Evolutionary conservation across 148 eudicot species (phyloP).

Genomic region (Persicaria maculosa): DNA sequence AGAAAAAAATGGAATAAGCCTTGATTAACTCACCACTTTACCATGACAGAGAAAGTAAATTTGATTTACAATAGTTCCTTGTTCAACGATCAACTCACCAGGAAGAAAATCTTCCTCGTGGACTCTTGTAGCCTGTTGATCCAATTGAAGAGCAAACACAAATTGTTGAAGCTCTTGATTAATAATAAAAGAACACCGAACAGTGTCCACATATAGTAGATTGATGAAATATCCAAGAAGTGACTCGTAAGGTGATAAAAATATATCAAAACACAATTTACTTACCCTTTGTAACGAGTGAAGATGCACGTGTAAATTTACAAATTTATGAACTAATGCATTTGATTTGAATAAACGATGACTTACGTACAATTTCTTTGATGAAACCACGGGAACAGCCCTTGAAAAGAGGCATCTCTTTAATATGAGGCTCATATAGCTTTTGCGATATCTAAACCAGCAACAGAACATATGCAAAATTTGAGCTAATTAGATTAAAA

Average conservation of each 20-base stretch:
- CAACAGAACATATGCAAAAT: neutral
- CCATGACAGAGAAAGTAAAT: conserved; percentile 85
- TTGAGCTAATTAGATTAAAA: neutral
- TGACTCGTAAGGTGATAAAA: neutral
- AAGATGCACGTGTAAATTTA: too few relatives aligned
- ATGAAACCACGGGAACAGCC: conserved; percentile 83
- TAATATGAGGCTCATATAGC: conserved; percentile 49
- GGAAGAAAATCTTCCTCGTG: conserved; percentile 94
- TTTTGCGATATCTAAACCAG: conserved; percentile 55
- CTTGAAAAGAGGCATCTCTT: conserved; percentile 54
- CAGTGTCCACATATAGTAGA: neutral
- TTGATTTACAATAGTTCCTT: conserved; percentile 83
- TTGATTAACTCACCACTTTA: conserved; percentile 39
- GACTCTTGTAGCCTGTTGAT: conserved; percentile 60
- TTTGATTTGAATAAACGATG: neutral
- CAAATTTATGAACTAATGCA: neutral
- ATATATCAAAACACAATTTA: neutral
- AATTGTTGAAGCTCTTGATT: neutral
- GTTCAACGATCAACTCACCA: conserved; percentile 87
- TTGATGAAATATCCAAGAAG: neutral
- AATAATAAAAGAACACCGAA: neutral
- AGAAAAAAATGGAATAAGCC: neutral
- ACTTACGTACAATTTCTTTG: conserved; percentile 63
- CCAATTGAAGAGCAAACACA: conserved; percentile 7
- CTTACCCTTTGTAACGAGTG: too few relatives aligned